phyloP scores from a whole-genome alignment of 2,329 filamentous ascomycete genomes.

The Annulohypoxylon truncatum region DNA sequence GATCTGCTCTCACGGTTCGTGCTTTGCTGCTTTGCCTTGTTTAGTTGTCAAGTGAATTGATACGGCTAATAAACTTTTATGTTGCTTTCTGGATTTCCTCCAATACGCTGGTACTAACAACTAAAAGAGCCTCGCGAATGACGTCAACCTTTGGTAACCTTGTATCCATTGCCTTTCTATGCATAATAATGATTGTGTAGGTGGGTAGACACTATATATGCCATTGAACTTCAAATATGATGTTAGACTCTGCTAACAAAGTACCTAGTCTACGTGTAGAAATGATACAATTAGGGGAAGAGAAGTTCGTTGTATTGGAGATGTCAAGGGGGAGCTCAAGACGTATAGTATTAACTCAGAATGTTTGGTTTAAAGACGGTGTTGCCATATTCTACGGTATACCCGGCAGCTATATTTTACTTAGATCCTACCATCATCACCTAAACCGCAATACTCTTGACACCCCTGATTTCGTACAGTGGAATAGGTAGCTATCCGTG shows the following conservation, averaged over 20 bases:
- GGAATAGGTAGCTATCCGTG: no score
- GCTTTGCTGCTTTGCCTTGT: slow-evolving; percentile 13
- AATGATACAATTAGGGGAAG: neutral
- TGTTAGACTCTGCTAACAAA: neutral
- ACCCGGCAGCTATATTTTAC: neutral
- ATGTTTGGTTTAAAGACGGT: no score
- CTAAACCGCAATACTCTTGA: no score
- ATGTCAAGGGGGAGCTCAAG: no score
- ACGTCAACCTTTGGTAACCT: neutral
- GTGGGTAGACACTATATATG: neutral
- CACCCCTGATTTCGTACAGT: no score
- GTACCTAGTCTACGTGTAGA: neutral
- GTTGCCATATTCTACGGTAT: neutral
- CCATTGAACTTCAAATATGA: neutral
- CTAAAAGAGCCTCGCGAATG: neutral
- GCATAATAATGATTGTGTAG: neutral
- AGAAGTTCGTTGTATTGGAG: neutral
- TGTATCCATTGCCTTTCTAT: neutral
- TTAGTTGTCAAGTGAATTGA: slow-evolving; percentile 18
- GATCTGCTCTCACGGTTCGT: slow-evolving; percentile 38
- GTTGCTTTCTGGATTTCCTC: neutral
- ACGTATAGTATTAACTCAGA: no score
- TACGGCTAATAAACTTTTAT: neutral
- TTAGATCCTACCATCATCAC: no score
- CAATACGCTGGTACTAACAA: neutral